Conservation (phyloP, 768 basidiomycete species). For the Podaxis mareebaensis region DNA sequence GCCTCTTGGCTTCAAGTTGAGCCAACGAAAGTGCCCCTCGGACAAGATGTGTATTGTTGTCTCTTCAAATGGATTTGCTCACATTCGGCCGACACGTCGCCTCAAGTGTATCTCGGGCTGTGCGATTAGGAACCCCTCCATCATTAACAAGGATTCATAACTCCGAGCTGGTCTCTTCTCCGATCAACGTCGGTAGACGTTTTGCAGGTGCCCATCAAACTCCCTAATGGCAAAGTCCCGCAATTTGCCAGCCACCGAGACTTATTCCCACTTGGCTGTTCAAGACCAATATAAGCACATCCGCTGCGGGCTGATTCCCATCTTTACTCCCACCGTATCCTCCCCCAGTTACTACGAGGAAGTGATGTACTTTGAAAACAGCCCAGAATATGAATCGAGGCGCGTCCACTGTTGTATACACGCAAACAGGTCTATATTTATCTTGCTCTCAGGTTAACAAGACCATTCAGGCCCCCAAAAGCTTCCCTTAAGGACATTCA, state of each 20-base stretch:
- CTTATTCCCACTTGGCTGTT: neutral
- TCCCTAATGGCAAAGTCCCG: slow-evolving; percentile 5
- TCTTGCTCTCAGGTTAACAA: slow-evolving; percentile 32
- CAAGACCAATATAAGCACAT: neutral
- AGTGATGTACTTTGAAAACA: slow-evolving; percentile 31
- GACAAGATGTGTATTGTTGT: too few relatives aligned
- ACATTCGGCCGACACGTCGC: too few relatives aligned
- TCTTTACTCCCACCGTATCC: neutral
- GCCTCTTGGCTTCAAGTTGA: too few relatives aligned
- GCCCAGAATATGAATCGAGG: slow-evolving; percentile 44
- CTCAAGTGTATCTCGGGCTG: too few relatives aligned
- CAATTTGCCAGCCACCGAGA: neutral
- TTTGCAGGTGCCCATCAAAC: neutral
- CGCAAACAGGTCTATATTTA: neutral
- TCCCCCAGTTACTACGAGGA: neutral
- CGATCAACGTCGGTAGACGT: neutral
- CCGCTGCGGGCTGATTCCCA: neutral
- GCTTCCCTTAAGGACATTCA: slow-evolving; percentile 55
- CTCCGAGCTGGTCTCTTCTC: neutral
- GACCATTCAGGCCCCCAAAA: slow-evolving; percentile 49
- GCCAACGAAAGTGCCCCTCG: too few relatives aligned
- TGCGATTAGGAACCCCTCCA: too few relatives aligned
- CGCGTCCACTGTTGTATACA: slow-evolving; percentile 15
- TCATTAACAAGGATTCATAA: too few relatives aligned
- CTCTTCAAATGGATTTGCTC: too few relatives aligned